Evolutionary conservation across 441 rosid genomes (phyloP).

Genomic region (Pelargonium myrrhifolium): DNA sequence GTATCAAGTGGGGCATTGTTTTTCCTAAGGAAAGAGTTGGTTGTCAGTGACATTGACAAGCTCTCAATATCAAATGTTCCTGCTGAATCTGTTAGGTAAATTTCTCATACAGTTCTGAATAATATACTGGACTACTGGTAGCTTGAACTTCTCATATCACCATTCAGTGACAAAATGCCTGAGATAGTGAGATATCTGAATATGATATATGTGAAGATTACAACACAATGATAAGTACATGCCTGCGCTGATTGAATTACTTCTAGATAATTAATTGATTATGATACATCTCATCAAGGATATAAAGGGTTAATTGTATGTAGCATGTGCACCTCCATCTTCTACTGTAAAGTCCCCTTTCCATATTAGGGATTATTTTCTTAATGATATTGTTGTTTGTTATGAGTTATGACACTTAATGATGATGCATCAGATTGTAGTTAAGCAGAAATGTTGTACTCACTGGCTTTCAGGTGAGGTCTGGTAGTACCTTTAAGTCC

Average conservation of each 20-base stretch:
- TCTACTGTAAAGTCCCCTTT: too few species aligned
- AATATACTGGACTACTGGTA: not conserved
- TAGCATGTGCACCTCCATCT: too few species aligned
- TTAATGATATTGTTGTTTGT: too few species aligned
- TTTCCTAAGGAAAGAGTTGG: conserved; percentile 74
- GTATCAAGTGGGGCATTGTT: conserved; percentile 83
- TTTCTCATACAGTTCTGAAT: conserved; percentile 2
- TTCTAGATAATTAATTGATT: not conserved
- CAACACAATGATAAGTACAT: not conserved
- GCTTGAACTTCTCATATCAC: not conserved
- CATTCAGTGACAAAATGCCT: not conserved
- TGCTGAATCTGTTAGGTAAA: conserved; percentile 65
- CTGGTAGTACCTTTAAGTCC: not conserved
- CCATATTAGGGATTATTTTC: too few species aligned
- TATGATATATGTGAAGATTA: not conserved
- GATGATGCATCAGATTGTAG: not conserved
- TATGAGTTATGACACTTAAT: too few species aligned
- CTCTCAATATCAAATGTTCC: conserved; percentile 92
- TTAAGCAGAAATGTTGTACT: not conserved
- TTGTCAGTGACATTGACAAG: conserved; percentile 78
- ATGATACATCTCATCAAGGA: too few species aligned
- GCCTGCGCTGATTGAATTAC: too few species aligned
- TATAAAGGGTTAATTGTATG: too few species aligned
- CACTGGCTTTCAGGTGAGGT: not conserved
- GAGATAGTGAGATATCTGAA: conserved; percentile 1